A percentile compares a stretch with the other conserved stretches of the same genome.
phyloP scores from a whole-genome alignment of 2,329 filamentous ascomycete species.

The Lomentospora prolificans region DNA sequence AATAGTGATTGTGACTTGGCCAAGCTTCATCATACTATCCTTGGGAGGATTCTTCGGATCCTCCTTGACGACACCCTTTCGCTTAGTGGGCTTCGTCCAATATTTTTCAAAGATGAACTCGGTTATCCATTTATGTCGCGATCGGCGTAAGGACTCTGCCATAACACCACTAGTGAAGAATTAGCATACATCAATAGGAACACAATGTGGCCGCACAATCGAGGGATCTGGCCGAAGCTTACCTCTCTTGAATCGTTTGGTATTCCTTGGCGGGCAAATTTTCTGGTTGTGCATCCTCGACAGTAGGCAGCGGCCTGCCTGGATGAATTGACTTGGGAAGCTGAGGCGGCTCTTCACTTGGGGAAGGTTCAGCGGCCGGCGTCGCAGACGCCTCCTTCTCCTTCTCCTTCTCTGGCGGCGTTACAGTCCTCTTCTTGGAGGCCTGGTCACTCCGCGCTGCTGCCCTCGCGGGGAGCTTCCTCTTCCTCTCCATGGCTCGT shows the following conservation, averaged over 20 bases:
- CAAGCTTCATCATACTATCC: constrained; percentile 63
- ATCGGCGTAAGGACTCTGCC: constrained; percentile 61
- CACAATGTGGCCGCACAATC: neutral
- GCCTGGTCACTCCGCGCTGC: constrained; percentile 50
- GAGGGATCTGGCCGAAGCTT: constrained; percentile 8
- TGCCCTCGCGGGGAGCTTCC: constrained; percentile 53
- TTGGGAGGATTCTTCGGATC: constrained; percentile 58
- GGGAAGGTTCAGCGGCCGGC: constrained; percentile 27
- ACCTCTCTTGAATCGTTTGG: constrained; percentile 67
- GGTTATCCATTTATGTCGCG: constrained; percentile 62
- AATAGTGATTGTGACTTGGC: constrained; percentile 63
- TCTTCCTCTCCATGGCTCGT: constrained; percentile 50
- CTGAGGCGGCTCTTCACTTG: constrained; percentile 27
- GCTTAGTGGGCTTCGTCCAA: constrained; percentile 63
- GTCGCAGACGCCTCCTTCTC: constrained; percentile 33
- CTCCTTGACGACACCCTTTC: constrained; percentile 54
- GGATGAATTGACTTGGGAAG: constrained; percentile 55
- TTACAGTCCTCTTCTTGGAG: constrained; percentile 49
- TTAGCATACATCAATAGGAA: constrained; percentile 11
- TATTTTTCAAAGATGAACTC: constrained; percentile 68
- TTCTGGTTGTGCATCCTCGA: constrained; percentile 55
- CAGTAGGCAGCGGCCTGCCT: constrained; percentile 60
- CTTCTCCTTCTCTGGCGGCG: constrained; percentile 36
- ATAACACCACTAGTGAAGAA: constrained; percentile 53
- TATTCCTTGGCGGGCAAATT: constrained; percentile 56